phyloP scores from a whole-genome alignment of 2,329 filamentous ascomycete genomes.

The Lasiodiplodia hormozganensis region DNA sequence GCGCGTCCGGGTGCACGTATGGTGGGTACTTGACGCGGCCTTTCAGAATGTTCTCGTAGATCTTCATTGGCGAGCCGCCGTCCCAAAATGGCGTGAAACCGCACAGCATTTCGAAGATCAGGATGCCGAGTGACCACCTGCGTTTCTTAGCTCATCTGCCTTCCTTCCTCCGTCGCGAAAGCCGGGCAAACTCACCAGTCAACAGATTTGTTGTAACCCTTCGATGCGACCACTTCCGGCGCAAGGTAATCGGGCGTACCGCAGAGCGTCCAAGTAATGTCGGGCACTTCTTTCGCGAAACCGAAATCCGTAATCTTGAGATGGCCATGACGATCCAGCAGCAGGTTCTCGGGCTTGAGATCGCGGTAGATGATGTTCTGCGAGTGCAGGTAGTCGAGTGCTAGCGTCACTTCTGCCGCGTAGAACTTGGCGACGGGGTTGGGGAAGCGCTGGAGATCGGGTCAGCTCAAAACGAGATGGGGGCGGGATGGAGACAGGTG shows the following conservation, averaged over 20 bases:
- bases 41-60: conserved; percentile 98
- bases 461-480: conserved; percentile 25
- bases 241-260: conserved; percentile 97
- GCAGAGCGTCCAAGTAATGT: conserved; percentile 99
- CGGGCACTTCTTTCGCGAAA: conserved; percentile 96
- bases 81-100: conserved; percentile 99
- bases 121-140: conserved; percentile 97
- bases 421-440: conserved; percentile 99
- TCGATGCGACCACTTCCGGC: conserved; percentile 97
- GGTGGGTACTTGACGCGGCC: conserved; percentile 95
- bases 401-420: conserved; percentile 93
- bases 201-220: conserved; percentile 99
- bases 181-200: conserved; percentile 76
- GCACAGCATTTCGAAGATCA: conserved; percentile 99
- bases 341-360: conserved; percentile 91
- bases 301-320: conserved; percentile 98
- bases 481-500: conserved; percentile 29
- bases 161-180: conserved; percentile 26
- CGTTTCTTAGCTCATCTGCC: conserved; percentile 27
- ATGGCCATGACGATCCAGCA: conserved; percentile 91
- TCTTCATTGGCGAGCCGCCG: conserved; percentile 96
- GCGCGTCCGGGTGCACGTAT: conserved; percentile 93
- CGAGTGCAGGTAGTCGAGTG: conserved; percentile 91
- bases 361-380: conserved; percentile 98
- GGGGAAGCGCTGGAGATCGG: conserved; percentile 79